Base-by-base conservation (phyloP, 202 grass and related monocot genomes). In the Hordeum pubiflorum region DNA sequence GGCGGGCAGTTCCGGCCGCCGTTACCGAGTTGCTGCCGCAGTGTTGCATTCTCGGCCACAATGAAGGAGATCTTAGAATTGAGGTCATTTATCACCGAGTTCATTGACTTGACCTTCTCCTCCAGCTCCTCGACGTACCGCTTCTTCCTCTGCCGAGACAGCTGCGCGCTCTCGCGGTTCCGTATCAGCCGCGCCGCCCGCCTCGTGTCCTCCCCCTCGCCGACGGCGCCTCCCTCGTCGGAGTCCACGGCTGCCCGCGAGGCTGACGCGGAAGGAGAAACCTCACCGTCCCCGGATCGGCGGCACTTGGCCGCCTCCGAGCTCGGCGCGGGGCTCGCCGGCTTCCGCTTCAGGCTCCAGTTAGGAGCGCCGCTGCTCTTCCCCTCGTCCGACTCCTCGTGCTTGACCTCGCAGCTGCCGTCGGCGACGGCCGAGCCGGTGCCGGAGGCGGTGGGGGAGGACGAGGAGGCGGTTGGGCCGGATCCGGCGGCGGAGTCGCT, bases 81-180 rank as follows among this genome's bases (percentile, higher is more conserved):
- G 83, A 99, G 89, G 72, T 91, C 90, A 46, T 90, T 93, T 68
- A 99, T 99, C 18, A 90, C 85, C 4, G 92, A 93, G 56, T 93
- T 71, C 96, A 99, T 91, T 14, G 92, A 86, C 65, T 89, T 93
- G 39, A 99, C 92, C 85, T 99, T 99, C n/a, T 96, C 89, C 83
- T 99, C 92, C 58, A 99, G 79, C 82, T 96, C 96, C 78, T 95
- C 96, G 2, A 96, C 87, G 74, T 96, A 91, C 2, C 87, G 85
- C 85, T 99, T 99, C 91, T 93, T 99, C 78, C 96, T 88, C 79
- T 96, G 96, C 71, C 96, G 77, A 1, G 96, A 99, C 5, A 99
- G 92, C 59, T 99, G 96, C 14, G 96, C 96, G 69, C 96, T 96
- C 86, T 96, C 96, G 1, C 92, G 89, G 68, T 99, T 99, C 44